Base-by-base conservation (phyloP, 768 basidiomycete genomes). In the Rhodotorula diobovata region DNA sequence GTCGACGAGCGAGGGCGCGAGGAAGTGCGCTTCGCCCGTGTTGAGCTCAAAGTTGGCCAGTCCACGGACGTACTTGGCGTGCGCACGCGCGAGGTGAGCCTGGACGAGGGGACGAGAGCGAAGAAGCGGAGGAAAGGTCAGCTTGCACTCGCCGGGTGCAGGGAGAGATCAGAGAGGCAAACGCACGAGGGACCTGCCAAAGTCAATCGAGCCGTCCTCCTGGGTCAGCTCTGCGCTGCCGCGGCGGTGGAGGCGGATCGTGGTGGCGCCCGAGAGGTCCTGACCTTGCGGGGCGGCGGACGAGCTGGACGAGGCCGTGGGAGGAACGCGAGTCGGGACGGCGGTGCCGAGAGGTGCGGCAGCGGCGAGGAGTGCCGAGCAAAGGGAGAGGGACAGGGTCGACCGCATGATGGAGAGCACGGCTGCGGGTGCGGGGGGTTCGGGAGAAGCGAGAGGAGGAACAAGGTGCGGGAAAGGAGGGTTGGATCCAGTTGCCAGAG, bases 1-100 rank as follows among this genome's bases (percentile, higher is more conserved):
- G 51, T 71, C 61, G 65, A 67, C 70, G n/a, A 71, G 34, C 10
- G 39, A 11, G 3, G 70, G 70, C 18, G 66, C 30, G 56, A 71
- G 70, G 66, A 71, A 71, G 56, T 60, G 66, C 21, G 46, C n/a
- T 23, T 48, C 39, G n/a, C 70, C 70, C 43, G 70, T 71, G 70
- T 71, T 71, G 58, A 43, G 39, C 21, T 50, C 46, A 55, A 71
- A 71, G 57, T 71, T 71, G 21, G 21, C 51, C 32, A 67, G n/a
- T 20, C 70, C 70, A 43, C 70, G 61, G 34, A 63, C 66, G 51
- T 63, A 71, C 43, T 71, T 71, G 9, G 65, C 48, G 34, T 57
- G 61, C 0, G 66, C 66, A 10, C 62, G 55, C 4, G 61, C 66
- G 61, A 71, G 66, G 34, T 71, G 65, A 30, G 65, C 61, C 70